Evolutionary conservation across 768 basidiomycete species (phyloP), one percentile per base, ranked within the genome.

Genomic region (Auricularia sp.): DNA sequence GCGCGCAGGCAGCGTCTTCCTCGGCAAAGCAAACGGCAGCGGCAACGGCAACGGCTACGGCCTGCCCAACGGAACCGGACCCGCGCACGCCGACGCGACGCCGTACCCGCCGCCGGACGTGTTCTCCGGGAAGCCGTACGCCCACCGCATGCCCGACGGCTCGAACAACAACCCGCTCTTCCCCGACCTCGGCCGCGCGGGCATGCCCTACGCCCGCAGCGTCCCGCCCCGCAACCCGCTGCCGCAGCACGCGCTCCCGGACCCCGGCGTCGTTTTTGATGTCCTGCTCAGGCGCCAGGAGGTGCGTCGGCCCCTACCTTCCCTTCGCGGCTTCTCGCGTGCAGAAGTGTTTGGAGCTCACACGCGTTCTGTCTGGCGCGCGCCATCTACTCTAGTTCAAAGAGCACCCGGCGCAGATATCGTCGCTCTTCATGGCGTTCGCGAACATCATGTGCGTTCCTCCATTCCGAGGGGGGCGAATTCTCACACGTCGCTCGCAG

Each of bases 191-290:
- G 93, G 93, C 58, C 87, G 86, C 77, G 89, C 92, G 2, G 83
- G 85, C 4, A 85, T 81, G 13, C 87, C 92, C 0, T 94, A 94
- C 71, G 81, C 90, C n/a, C 84, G 92, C 29, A 92, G 88, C 58
- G 92, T 93, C 29, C 88, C 90, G 68, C 86, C 89, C 71, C 72
- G 64, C 1, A 81, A 87, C 66, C 82, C 88, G 2, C 76, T 90
- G 2, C 87, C 90, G 0, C 76, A 71, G 56, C 83, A 87, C 69
- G 83, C 85, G 65, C 77, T 93, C 35, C 92, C 92, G 0, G 92
- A 94, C 73, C 76, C 92, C 16, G 89, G 89, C 10, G 77, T 93
- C 13, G 74, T 94, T 34, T 95, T 91, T 61, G 92, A 94, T 74
- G 84, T 87, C 3, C 81, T 94, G 1, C 77, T 94, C 65, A 85